Evolutionary conservation across 169 alveolate species (phyloP).

Genomic region (Plasmodium ovale): DNA sequence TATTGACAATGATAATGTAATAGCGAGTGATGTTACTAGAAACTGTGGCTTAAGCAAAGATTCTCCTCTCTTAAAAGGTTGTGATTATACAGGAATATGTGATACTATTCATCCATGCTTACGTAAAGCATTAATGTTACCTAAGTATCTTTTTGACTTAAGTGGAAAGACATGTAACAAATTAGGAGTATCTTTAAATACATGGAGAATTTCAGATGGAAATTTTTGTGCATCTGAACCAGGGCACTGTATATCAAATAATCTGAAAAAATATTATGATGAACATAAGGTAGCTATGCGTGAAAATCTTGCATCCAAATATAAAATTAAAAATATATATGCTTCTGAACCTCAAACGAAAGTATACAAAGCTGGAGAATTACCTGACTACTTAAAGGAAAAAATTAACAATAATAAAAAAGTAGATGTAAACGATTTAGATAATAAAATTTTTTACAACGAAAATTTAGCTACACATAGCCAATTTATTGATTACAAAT

Average conservation of each 20-base stretch:
- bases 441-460: constrained; percentile 61
- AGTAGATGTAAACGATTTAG: constrained; percentile 41
- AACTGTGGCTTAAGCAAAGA: constrained; percentile 43
- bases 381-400: constrained; percentile 60
- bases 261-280: constrained; percentile 36
- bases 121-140: constrained; percentile 65
- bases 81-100: constrained; percentile 43
- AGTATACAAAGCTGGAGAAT: background rate
- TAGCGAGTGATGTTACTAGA: constrained; percentile 50
- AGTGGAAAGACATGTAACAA: constrained; percentile 72
- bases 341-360: constrained; percentile 73
- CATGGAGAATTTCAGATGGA: constrained; percentile 53
- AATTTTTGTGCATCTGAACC: constrained; percentile 32
- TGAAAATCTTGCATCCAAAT: constrained; percentile 29
- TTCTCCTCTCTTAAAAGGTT: constrained; percentile 55
- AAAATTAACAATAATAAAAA: constrained; percentile 7
- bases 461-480: constrained; percentile 37
- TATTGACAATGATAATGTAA: constrained; percentile 17
- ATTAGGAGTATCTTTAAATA: constrained; percentile 65
- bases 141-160: constrained; percentile 65
- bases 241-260: constrained; percentile 48
- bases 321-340: constrained; percentile 64
- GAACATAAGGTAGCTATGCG: constrained; percentile 22
- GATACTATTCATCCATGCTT: constrained; percentile 59
- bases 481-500: constrained; percentile 73